Conservation (phyloP, 352 stramenopile species). For the Phytophthora aleatoria region DNA sequence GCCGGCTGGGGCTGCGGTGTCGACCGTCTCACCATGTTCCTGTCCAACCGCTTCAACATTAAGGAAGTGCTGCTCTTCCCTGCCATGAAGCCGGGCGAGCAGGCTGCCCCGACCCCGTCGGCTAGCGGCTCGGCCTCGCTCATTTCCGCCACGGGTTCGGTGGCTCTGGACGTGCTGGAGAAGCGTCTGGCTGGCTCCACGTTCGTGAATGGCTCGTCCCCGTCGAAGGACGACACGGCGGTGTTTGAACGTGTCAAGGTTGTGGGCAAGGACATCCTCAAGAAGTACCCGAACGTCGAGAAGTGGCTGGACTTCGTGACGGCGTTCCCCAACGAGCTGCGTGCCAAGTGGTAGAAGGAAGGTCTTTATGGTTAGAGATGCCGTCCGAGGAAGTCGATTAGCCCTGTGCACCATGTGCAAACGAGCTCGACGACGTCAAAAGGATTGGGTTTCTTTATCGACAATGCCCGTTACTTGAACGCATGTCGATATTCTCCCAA, state of each 20-base stretch:
- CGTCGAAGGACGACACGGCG: constrained; percentile 70
- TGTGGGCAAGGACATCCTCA: constrained; percentile 72
- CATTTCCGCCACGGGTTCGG: constrained; percentile 42
- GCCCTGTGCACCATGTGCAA: too few species aligned
- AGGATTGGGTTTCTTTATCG: background rate
- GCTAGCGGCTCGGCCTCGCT: constrained; percentile 23
- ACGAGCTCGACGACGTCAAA: background rate
- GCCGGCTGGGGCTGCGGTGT: constrained; percentile 97
- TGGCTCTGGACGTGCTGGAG: constrained; percentile 69
- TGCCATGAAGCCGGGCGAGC: constrained; percentile 98
- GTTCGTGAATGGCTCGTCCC: constrained; percentile 74
- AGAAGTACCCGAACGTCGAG: constrained; percentile 77
- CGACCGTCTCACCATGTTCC: constrained; percentile 97
- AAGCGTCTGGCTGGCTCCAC: constrained; percentile 56
- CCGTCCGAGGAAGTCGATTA: background rate
- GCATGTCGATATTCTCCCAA: background rate
- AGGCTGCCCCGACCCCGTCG: constrained; percentile 32
- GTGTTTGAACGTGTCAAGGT: constrained; percentile 82
- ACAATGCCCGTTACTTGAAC: background rate
- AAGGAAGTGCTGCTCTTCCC: constrained; percentile 99
- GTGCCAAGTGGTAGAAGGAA: constrained; percentile 72
- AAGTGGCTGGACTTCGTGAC: constrained; percentile 78
- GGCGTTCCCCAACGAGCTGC: constrained; percentile 79
- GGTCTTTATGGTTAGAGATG: background rate
- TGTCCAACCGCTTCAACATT: constrained; percentile 94